Percentiles rank a stretch among this genome's conserved stretches.
Evolutionary conservation across 305 asterid species (phyloP).

Genomic region (Striga hermonthica): DNA sequence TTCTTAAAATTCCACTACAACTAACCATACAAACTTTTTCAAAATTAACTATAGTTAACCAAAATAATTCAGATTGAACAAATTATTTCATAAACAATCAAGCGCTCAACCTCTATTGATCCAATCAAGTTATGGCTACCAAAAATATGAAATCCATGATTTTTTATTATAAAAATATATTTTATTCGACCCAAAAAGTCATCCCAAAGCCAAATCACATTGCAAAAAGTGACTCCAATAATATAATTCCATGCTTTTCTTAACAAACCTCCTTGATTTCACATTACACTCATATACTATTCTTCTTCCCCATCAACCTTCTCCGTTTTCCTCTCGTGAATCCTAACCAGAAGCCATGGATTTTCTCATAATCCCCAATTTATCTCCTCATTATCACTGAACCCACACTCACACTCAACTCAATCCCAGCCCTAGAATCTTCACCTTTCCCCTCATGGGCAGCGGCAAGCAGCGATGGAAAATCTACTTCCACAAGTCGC

Average conservation of each 20-base stretch:
- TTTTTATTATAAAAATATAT: too few species aligned
- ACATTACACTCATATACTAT: background rate
- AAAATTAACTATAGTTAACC: too few species aligned
- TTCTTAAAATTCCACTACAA: too few species aligned
- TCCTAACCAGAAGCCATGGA: conserved; percentile 16
- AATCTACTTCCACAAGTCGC: conserved; percentile 56
- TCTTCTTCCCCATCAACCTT: background rate
- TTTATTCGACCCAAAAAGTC: background rate
- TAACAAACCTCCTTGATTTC: background rate
- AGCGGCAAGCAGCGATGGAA: conserved; percentile 73
- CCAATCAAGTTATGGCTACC: too few species aligned
- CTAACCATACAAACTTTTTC: too few species aligned
- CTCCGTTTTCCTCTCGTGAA: background rate
- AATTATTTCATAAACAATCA: too few species aligned
- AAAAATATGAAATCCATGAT: too few species aligned
- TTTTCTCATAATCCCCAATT: conserved; percentile 10
- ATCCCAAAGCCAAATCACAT: conserved; percentile 4
- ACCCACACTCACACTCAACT: background rate
- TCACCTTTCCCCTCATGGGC: conserved; percentile 42
- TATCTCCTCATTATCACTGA: conserved; percentile 19
- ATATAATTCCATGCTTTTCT: background rate
- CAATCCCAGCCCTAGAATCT: background rate
- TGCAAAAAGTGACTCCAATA: conserved; percentile 4
- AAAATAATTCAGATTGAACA: too few species aligned
- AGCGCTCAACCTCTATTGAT: too few species aligned